Conservation (phyloP, 306 rosid genomes). For the Hylodesmum podocarpum region DNA sequence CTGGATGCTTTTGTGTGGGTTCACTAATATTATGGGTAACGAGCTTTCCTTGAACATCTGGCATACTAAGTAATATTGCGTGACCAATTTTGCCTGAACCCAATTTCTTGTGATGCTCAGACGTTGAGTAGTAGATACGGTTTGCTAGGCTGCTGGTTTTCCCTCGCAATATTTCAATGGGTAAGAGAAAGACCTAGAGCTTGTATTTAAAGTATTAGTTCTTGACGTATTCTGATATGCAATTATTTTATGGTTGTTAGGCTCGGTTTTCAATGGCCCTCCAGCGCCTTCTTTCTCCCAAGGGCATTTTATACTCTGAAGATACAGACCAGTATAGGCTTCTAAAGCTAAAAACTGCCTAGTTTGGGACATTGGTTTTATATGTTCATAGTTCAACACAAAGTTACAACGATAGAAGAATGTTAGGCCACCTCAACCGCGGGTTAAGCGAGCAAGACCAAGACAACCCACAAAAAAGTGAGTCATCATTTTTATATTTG, state of each 20-base stretch:
- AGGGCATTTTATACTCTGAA: slow-evolving; percentile 59
- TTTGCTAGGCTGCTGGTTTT: slow-evolving; percentile 75
- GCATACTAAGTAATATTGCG: slow-evolving; percentile 4
- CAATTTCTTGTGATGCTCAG: slow-evolving; percentile 42
- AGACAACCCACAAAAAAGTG: not conserved
- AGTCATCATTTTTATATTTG: not conserved
- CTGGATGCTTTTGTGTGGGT: slow-evolving; percentile 69
- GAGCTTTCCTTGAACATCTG: slow-evolving; percentile 23
- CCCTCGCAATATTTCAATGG: slow-evolving; percentile 80
- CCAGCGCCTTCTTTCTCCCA: slow-evolving; percentile 60
- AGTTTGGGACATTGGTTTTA: not conserved
- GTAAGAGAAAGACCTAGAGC: slow-evolving; percentile 45
- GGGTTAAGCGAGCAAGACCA: not conserved
- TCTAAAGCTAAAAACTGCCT: slow-evolving; percentile 48
- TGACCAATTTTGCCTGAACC: slow-evolving; percentile 5
- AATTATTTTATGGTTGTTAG: slow-evolving; percentile 33
- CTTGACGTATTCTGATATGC: slow-evolving; percentile 14
- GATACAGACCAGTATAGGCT: slow-evolving; percentile 33
- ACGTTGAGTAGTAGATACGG: slow-evolving; percentile 61
- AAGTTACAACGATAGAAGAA: not conserved
- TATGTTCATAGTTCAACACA: not conserved
- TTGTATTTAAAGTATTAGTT: slow-evolving; percentile 11
- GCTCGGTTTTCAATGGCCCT: slow-evolving; percentile 60
- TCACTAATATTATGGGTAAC: slow-evolving; percentile 55
- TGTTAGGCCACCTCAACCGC: not conserved